Base-by-base conservation (phyloP, 495 filamentous ascomycete species). In the Aspergillus ellipticus region DNA sequence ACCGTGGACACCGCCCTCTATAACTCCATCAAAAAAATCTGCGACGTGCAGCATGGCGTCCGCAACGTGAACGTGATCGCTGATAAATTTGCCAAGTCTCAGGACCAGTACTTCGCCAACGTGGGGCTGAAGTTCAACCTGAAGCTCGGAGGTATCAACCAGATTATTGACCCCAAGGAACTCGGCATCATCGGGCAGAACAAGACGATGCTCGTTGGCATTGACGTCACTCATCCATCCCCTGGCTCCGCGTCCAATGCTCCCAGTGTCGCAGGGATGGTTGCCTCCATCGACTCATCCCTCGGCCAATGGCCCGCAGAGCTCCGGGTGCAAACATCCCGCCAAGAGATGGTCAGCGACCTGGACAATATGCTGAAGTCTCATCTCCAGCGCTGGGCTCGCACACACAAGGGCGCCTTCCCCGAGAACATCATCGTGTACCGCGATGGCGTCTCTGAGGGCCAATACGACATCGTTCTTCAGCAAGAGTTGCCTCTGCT, bases 401-500 rank as follows among this genome's bases (percentile, higher is more conserved):
- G 63, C 0, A 53, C 55, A 11, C 78, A 87, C 58, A 81, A 82
- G 43, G 64, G 67, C 10, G 54, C 56, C 16, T 64, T 64, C 2
- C 93, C 93, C 0, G 71, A 83, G 22, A 88, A 88, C 54, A 89
- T 97, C 55, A 67, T 97, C 53, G 80, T 96, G 43, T 97, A 92
- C 72, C 87, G 93, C 24, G 93, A 97, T 67, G 93, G 93, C 31
- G 89, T 97, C 9, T 92, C 88, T 0, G 93, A 97, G 62, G 85
- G 90, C 6, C 89, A 96, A 61, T 96, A 92, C 66, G 60, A 75
- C 4, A 68, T 67, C 9, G 84, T 95, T 2, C 63, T 85, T 13
- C 57, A 73, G 0, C 49, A 76, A 24, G 85, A 89, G 65, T 74
- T 88, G 0, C 78, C 80, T 0, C 67, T 73, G 0, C 77, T 96